Evolutionary conservation across 75 land plant species (phyloP), one percentile per base, ranked within the genome.

Genomic region (Selaginella tamariscina): DNA sequence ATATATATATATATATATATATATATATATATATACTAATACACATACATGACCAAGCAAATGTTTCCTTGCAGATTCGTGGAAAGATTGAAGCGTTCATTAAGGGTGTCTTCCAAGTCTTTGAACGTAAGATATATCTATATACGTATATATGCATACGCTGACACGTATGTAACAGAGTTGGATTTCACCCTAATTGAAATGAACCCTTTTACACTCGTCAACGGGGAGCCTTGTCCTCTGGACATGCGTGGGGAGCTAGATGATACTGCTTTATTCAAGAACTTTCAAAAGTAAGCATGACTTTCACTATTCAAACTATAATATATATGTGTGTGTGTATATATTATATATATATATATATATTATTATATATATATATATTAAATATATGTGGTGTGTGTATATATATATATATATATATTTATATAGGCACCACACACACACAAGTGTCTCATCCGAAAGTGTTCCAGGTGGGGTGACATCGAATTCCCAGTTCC

Each of bases 221-320:
- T 92, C 1, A 68, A 89, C 77, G 95, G 95, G 2, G 68, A 87
- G 56, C 95, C 95, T 18, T 92, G 81, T 66, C 98, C 98, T 9
- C 56, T 92, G 71, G 98, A 92, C 70, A 92, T 92, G 98, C 83
- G 98, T 67, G 98, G 98, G 32, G 98, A 92, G 62, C 59, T 92
- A 68, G 98, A 92, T 82, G 98, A 92, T 71, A 92, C 98, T 31
- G 98, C 98, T 55, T 76, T 86, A 8, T 92, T 92, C 73, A 92
- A 92, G 72, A 92, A 92, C 72, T 92, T 92, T 63, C 80, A 89
- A 72, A 92, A 86, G 98, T 92, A 91, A 30, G 56, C 2, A 59
- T n/a, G 15, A 60, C 24, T n/a, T n/a, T n/a, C n/a, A 9, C 24
- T 60, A 24, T 24, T 20, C 15, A 21, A 28, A 65, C 15, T 11